Conservation (phyloP, 345 rosid species). For the Noccaea caerulescens region DNA sequence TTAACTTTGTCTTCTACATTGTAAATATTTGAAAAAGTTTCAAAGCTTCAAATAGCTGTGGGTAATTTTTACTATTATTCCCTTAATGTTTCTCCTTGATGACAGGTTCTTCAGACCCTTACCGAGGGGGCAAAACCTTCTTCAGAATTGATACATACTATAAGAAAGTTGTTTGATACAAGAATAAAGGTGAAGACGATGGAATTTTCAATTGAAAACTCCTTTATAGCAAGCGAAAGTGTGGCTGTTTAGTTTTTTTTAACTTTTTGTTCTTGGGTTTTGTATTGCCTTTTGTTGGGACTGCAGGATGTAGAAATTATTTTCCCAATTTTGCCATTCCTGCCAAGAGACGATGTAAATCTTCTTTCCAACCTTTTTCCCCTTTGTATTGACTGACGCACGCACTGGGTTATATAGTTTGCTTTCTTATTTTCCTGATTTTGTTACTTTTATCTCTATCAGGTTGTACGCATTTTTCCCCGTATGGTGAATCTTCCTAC, state of each 20-base stretch:
- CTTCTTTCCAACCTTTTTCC: constrained; percentile 10
- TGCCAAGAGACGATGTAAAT: constrained; percentile 84
- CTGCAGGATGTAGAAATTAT: constrained; percentile 87
- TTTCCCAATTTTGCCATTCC: constrained; percentile 81
- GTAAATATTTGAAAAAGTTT: constrained; percentile 13
- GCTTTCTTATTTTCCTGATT: constrained; percentile 10
- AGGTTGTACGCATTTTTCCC: constrained; percentile 74
- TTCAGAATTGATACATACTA: constrained; percentile 68
- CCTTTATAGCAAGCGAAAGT: constrained; percentile 4
- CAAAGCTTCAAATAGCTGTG: constrained; percentile 1
- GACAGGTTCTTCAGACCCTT: constrained; percentile 88
- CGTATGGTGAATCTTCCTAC: constrained; percentile 76
- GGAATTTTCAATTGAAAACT: constrained; percentile 16
- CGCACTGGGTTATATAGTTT: constrained; percentile 4
- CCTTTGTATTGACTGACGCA: constrained; percentile 1
- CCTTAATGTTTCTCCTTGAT: constrained; percentile 21
- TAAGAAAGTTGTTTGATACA: constrained; percentile 82
- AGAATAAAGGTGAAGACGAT: constrained; percentile 71
- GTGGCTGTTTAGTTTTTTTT: neutral
- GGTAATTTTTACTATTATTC: constrained; percentile 32
- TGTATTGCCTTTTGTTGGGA: constrained; percentile 41
- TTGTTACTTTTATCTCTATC: constrained; percentile 33
- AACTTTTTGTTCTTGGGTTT: constrained; percentile 7
- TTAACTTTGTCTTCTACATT: constrained; percentile 6
- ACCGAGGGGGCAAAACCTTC: constrained; percentile 83